Conservation (phyloP, 768 basidiomycete genomes). For the Epithele typhae region DNA sequence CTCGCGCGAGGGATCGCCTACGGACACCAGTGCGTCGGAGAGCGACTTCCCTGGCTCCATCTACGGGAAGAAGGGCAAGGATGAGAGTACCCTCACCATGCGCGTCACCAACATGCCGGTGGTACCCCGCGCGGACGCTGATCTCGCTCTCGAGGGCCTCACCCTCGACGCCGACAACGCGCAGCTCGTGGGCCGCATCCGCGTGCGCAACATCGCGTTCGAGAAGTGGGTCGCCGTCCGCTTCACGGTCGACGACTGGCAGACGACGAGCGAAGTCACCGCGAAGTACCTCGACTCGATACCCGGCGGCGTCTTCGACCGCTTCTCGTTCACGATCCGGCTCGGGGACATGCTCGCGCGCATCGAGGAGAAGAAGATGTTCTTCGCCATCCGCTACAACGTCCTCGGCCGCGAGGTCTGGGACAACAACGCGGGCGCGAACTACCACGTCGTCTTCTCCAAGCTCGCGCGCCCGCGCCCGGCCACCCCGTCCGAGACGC, state of each 20-base stretch:
- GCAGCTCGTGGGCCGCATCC: slow-evolving; percentile 66
- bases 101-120: slow-evolving; percentile 15
- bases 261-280: slow-evolving; percentile 90
- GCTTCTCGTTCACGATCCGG: slow-evolving; percentile 73
- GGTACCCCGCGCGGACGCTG: slow-evolving; percentile 22
- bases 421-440: slow-evolving; percentile 83
- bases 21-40: slow-evolving; percentile 76
- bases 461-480: slow-evolving; percentile 23
- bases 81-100: slow-evolving; percentile 25
- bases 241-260: slow-evolving; percentile 94
- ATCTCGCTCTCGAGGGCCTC: slow-evolving; percentile 54
- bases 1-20: slow-evolving; percentile 85
- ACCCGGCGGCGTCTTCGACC: slow-evolving; percentile 45
- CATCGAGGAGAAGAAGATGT: slow-evolving; percentile 80
- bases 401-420: slow-evolving; percentile 77
- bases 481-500: slow-evolving; percentile 24
- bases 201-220: slow-evolving; percentile 83
- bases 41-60: slow-evolving; percentile 71
- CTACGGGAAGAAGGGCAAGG: slow-evolving; percentile 34
- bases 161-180: slow-evolving; percentile 46
- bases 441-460: slow-evolving; percentile 75
- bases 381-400: slow-evolving; percentile 70
- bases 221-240: slow-evolving; percentile 84
- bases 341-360: slow-evolving; percentile 73
- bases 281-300: slow-evolving; percentile 59